A percentile compares a stretch with the other conserved stretches of the same genome.
Evolutionary conservation across 1,139 yeast species (phyloP).

Genomic region (Meyerozyma elateridarum): DNA sequence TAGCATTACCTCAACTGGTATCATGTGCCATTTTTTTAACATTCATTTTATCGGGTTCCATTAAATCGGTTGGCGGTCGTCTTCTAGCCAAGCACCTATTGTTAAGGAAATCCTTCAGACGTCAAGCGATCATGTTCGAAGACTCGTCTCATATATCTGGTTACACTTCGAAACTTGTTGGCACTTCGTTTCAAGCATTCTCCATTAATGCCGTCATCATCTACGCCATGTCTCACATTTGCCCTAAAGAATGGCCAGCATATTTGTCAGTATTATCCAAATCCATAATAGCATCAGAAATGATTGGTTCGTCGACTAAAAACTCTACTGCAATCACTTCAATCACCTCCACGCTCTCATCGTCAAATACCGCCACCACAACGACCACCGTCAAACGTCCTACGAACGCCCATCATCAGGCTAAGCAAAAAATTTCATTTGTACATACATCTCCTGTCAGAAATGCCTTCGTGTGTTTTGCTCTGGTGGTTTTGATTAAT

Average conservation of each 20-base stretch:
- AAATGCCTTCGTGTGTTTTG: constrained; percentile 8
- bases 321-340: constrained; percentile 19
- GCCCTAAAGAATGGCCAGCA: constrained; percentile 31
- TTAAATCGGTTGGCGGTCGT: constrained; percentile 39
- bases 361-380: constrained; percentile 12
- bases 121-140: constrained; percentile 7
- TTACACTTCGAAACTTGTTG: constrained; percentile 16
- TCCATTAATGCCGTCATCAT: constrained; percentile 29
- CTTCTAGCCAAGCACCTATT: constrained; percentile 22
- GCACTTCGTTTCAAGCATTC: constrained; percentile 20
- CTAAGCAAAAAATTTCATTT: neutral
- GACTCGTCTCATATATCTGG: constrained; percentile 10
- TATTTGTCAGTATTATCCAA: constrained; percentile 44
- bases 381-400: constrained; percentile 12
- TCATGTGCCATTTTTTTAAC: constrained; percentile 33
- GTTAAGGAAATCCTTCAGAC: constrained; percentile 12
- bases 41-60: constrained; percentile 40
- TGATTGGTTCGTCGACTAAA: constrained; percentile 36
- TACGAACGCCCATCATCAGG: neutral
- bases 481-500: neutral
- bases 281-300: constrained; percentile 46
- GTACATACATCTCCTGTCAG: constrained; percentile 6
- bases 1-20: constrained; percentile 38
- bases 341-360: constrained; percentile 16
- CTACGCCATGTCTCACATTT: constrained; percentile 23